Percentiles rank a stretch among this genome's conserved stretches.
phyloP scores from a whole-genome alignment of 768 basidiomycete genomes.

The Rhizopogon salebrosus region DNA sequence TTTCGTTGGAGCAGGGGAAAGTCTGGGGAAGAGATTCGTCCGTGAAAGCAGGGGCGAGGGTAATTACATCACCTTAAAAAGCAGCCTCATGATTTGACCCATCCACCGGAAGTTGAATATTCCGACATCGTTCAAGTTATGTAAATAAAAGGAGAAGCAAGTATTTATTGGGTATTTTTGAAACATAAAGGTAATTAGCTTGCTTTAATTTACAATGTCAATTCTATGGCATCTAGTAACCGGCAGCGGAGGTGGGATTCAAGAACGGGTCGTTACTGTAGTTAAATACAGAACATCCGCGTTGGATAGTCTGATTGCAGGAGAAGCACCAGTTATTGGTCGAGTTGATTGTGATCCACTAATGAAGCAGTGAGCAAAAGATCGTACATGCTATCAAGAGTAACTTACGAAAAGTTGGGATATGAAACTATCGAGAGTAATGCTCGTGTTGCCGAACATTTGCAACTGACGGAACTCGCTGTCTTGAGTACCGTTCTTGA shows the following conservation, averaged over 20 bases:
- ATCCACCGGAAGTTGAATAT: neutral
- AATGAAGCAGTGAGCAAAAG: neutral
- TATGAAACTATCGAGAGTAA: conserved; percentile 2
- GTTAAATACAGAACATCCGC: conserved; percentile 9
- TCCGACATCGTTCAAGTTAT: neutral
- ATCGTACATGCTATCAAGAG: too few species aligned
- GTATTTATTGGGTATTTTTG: neutral
- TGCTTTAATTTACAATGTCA: neutral
- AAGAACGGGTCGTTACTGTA: conserved; percentile 6
- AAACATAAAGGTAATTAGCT: neutral
- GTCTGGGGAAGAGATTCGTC: neutral
- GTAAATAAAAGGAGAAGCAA: neutral
- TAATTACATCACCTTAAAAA: too few species aligned
- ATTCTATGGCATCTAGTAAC: neutral
- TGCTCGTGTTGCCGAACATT: conserved; percentile 43
- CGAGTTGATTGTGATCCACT: conserved; percentile 10
- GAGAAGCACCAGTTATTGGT: conserved; percentile 13
- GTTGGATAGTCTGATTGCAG: conserved; percentile 9
- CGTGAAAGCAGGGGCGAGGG: neutral
- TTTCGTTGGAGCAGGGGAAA: neutral
- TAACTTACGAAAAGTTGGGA: neutral
- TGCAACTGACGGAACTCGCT: conserved; percentile 53
- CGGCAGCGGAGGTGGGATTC: neutral
- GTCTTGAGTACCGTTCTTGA: conserved; percentile 63
- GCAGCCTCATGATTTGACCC: neutral